Conservation (phyloP, 176 grass and related monocot species). For the Aegilops sharonensis region DNA sequence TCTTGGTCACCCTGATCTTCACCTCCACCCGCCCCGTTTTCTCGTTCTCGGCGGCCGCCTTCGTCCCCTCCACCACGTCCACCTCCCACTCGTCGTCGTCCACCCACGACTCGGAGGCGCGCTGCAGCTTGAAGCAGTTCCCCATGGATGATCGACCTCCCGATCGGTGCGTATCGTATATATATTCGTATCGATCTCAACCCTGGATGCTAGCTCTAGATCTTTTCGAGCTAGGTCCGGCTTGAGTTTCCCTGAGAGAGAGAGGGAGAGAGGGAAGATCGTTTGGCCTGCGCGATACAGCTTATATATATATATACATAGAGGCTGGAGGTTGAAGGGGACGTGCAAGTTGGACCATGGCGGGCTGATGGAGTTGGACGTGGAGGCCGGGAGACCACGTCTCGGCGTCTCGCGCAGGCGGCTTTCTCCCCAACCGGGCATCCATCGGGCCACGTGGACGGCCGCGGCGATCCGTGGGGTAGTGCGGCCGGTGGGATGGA, state of each 20-base stretch:
- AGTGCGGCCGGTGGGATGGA: constrained; percentile 27
- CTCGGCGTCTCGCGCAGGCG: background rate
- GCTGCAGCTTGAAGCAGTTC: constrained; percentile 50
- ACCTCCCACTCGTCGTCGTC: constrained; percentile 53
- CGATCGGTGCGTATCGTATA: background rate
- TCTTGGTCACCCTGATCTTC: constrained; percentile 60
- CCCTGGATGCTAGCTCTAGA: background rate
- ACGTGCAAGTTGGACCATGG: constrained; percentile 19
- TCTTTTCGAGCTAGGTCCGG: background rate
- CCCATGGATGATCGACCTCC: constrained; percentile 30
- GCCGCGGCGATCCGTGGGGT: background rate
- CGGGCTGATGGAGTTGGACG: background rate
- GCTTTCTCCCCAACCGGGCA: constrained; percentile 12
- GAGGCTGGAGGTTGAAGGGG: background rate
- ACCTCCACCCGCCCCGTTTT: constrained; percentile 26
- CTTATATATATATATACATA: constrained; percentile 39
- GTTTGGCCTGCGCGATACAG: background rate
- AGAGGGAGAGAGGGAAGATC: background rate
- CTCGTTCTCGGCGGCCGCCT: background rate
- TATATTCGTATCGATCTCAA: background rate
- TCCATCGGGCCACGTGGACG: constrained; percentile 35
- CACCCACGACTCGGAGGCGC: constrained; percentile 40
- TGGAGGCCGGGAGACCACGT: constrained; percentile 21
- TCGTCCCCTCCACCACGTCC: background rate
- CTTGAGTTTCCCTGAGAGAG: background rate